These are phyloP conservation scores for Mucor indicus DNA, from an alignment of 371 early-diverging fungal genomes.

Conservation along the genomic window DNA sequence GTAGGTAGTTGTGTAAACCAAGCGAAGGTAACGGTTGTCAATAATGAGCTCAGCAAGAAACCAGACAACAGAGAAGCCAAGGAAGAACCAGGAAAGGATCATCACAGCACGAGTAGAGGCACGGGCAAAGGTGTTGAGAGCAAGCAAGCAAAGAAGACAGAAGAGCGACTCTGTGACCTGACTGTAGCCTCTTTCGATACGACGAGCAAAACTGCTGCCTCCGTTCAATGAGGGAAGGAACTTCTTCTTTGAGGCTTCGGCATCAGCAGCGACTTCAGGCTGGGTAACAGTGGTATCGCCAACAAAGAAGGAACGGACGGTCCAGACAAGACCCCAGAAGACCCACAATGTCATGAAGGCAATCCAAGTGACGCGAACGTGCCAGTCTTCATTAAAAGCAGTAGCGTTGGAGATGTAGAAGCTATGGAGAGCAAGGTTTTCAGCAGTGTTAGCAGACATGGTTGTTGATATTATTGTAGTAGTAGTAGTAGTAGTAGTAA, in stretches of 20 bases:
- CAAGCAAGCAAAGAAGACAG: slow-evolving; percentile 25
- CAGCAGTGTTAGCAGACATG: too few relatives aligned
- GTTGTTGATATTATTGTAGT: too few relatives aligned
- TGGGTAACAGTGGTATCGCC: neutral
- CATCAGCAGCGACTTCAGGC: slow-evolving; percentile 1
- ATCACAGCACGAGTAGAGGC: slow-evolving; percentile 32
- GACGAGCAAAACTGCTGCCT: neutral
- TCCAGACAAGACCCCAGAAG: slow-evolving; percentile 30
- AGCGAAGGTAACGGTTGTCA: slow-evolving; percentile 17
- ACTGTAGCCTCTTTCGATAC: slow-evolving; percentile 15
- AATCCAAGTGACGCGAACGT: slow-evolving; percentile 35
- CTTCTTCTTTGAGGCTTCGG: slow-evolving; percentile 12
- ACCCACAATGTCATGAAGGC: slow-evolving; percentile 32
- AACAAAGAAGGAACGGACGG: slow-evolving; percentile 20
- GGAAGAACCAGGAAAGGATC: slow-evolving; percentile 39
- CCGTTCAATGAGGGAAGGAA: slow-evolving; percentile 1
- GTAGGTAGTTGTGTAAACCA: slow-evolving; percentile 8
- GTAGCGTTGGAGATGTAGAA: too few relatives aligned
- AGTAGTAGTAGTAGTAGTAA: too few relatives aligned
- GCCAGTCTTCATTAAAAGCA: slow-evolving; percentile 21
- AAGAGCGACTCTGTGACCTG: slow-evolving; percentile 15
- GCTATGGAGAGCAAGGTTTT: too few relatives aligned
- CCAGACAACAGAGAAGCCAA: slow-evolving; percentile 12
- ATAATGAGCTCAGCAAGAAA: slow-evolving; percentile 8
- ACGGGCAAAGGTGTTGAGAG: slow-evolving; percentile 35